These are phyloP conservation scores for Ophiorrhiza pumila DNA, from an alignment of 257 asterid genomes.

Conservation along the genomic window DNA sequence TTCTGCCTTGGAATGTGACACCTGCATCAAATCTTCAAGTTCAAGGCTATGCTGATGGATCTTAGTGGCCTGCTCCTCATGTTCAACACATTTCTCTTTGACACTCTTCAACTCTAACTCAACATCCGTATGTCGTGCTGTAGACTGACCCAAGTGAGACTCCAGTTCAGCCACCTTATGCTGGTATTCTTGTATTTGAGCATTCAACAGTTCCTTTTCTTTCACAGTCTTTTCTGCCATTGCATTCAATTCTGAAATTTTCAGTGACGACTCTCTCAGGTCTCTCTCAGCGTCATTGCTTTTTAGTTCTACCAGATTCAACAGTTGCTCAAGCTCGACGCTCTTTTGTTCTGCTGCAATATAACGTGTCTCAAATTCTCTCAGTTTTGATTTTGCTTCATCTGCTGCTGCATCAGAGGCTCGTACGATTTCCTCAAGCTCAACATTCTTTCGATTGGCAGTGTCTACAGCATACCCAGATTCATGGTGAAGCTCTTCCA, in stretches of 20 bases:
- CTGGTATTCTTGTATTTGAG: conserved; percentile 52
- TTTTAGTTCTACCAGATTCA: conserved; percentile 53
- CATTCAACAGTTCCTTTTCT: conserved; percentile 51
- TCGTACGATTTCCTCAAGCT: conserved; percentile 53
- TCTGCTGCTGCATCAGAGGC: conserved; percentile 48
- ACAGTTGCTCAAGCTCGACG: conserved; percentile 62
- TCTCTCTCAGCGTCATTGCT: conserved; percentile 57
- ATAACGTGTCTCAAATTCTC: conserved; percentile 49
- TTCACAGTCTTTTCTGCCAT: conserved; percentile 43
- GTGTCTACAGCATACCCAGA: conserved; percentile 46
- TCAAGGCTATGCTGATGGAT: conserved; percentile 66
- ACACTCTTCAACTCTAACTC: conserved; percentile 61
- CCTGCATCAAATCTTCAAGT: conserved; percentile 64
- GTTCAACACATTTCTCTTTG: conserved; percentile 51
- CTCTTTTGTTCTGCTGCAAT: conserved; percentile 59
- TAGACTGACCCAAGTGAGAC: conserved; percentile 47
- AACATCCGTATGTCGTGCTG: conserved; percentile 51
- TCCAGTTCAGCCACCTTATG: conserved; percentile 46
- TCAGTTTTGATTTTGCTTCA: conserved; percentile 53
- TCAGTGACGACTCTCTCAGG: conserved; percentile 48
- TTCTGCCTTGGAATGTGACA: conserved; percentile 62
- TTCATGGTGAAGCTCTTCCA: conserved; percentile 69
- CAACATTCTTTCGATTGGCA: conserved; percentile 48
- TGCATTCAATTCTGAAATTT: conserved; percentile 43
- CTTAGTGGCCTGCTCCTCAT: conserved; percentile 59